Base-by-base conservation (phyloP, 495 filamentous ascomycete genomes). In the Lophiotrema nucula region DNA sequence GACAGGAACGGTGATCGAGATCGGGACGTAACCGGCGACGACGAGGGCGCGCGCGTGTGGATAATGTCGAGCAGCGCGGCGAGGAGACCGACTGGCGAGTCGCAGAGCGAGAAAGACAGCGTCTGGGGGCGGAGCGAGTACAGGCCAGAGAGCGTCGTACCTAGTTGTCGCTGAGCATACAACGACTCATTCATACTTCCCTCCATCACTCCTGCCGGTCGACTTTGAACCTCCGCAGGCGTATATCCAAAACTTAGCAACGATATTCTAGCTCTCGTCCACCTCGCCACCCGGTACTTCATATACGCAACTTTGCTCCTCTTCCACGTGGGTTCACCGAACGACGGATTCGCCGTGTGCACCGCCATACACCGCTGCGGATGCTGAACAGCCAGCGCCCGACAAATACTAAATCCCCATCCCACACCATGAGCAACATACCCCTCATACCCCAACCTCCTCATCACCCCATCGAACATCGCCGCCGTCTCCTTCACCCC, bases 321-420 rank as follows among this genome's bases (percentile, higher is more conserved):
- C 55, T 66, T 66, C 38, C 60, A 47, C 13, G 63, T 49, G 4
- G 70, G 71, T 33, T 58, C 28, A 16, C 42, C 21, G 10, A 74
- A 60, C 11, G 67, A 53, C 25, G 71, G 70, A 39, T 70, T 70
- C 23, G 65, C 62, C 19, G 71, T 75, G 47, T 74, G 69, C 2
- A 71, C 55, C 10, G 70, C 72, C 8, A 72, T 26, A 54, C 70
- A 72, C 38, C 47, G 52, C 6, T 64, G 37, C 3, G 52, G 47
- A 50, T 70, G 60, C 11, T 47, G 26, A 3, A 75, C 45, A n/a
- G 72, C 67, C 11, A 75, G 60, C n/a, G 69, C 52, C 38, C 72
- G 72, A 47, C 60, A 70, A 31, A 73, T 67, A 6, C 52, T 57
- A 48, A 72, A 73, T 23, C 72, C 72, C 72, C 72, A 73, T 47